phyloP scores from a whole-genome alignment of 108 stramenopile species.

The Discostella stelligeroides region DNA sequence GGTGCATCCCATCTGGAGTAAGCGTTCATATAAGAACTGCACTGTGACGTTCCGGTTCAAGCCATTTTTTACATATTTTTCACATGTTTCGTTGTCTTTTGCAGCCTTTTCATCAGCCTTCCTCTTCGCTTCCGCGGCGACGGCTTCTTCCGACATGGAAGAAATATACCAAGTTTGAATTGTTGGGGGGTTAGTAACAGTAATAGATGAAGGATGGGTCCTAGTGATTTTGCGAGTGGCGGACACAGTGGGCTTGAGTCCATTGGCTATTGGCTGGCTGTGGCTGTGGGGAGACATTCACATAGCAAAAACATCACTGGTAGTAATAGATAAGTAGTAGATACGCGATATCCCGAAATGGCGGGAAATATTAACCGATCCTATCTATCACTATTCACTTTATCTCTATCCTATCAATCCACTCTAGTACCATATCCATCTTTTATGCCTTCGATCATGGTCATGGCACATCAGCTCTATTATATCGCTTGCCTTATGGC shows the following conservation, averaged over 20 bases:
- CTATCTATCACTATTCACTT: neutral
- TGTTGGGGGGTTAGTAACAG: no score
- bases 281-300: no score
- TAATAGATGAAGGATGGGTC: no score
- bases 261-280: no score
- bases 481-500: neutral
- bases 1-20: conserved; percentile 73
- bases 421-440: neutral
- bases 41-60: conserved; percentile 72
- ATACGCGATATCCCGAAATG: no score
- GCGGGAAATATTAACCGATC: no score
- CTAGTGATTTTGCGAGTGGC: no score
- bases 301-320: no score
- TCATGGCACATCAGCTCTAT: neutral
- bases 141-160: no score
- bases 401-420: neutral
- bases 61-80: conserved; percentile 68
- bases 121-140: neutral
- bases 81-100: conserved; percentile 54
- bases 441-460: neutral
- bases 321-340: no score
- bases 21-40: conserved; percentile 74
- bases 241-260: no score
- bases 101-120: conserved; percentile 23
- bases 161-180: no score